Conservation (phyloP, 2,329 filamentous ascomycete genomes). For the Scortechinia acanthostroma region DNA sequence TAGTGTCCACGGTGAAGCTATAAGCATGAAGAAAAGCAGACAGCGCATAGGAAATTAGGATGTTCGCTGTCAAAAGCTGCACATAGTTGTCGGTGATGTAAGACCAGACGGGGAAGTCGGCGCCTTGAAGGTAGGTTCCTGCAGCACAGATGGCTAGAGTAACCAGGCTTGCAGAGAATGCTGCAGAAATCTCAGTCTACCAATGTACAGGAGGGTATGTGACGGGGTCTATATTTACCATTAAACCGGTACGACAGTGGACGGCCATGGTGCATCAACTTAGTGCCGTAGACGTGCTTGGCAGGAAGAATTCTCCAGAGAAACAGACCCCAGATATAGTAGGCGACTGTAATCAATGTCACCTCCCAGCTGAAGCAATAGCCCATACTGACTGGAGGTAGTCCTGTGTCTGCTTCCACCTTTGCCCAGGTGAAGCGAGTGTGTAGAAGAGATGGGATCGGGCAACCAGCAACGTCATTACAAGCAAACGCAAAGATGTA, state of each 20-base stretch:
- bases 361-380: constrained; percentile 44
- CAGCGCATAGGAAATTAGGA: constrained; percentile 50
- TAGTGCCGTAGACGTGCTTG: constrained; percentile 45
- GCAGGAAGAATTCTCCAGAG: constrained; percentile 59
- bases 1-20: constrained; percentile 58
- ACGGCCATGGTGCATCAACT: constrained; percentile 47
- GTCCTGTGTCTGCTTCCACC: constrained; percentile 34
- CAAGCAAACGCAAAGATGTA: constrained; percentile 28
- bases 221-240: constrained; percentile 16
- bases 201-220: not conserved
- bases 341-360: constrained; percentile 46
- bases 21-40: constrained; percentile 56
- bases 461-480: constrained; percentile 43
- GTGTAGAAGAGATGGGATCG: constrained; percentile 37
- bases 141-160: constrained; percentile 47
- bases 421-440: constrained; percentile 33
- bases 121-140: constrained; percentile 56
- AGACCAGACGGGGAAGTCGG: constrained; percentile 62
- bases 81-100: constrained; percentile 69
- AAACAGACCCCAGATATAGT: constrained; percentile 54
- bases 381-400: constrained; percentile 37
- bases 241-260: constrained; percentile 58
- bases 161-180: constrained; percentile 52
- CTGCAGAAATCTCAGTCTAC: constrained; percentile 20
- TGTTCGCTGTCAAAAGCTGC: constrained; percentile 59